Percentiles rank a stretch among this genome's conserved stretches.
These are phyloP conservation scores for Triticum aestivum DNA, from an alignment of 176 grass and related monocot genomes.

Conservation along the genomic window IWGSC_CS_RefSeq_v2.1 NC_057809.1:608329621-608330120, in stretches of 20 bases:
- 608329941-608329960: not conserved
- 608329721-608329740: not conserved
- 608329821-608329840: not conserved
- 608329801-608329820: not conserved
- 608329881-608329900: not conserved
- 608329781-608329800: not conserved
- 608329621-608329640: not conserved
- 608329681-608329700: not conserved
- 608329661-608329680: not conserved
- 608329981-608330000: not conserved
- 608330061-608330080: constrained; percentile 6
- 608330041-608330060: not conserved
- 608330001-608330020: not conserved
- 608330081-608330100: not conserved
- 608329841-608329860: not conserved
- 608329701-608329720: not conserved
- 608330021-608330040: not conserved
- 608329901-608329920: not conserved
- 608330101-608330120: not conserved
- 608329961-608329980: not conserved
- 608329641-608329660: not conserved
- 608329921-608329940: not conserved
- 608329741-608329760: not conserved
- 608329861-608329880: not conserved
- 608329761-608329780: not conserved